phyloP scores from a whole-genome alignment of 192 early-diverging fungal species.

The Coemansia sp. region DNA sequence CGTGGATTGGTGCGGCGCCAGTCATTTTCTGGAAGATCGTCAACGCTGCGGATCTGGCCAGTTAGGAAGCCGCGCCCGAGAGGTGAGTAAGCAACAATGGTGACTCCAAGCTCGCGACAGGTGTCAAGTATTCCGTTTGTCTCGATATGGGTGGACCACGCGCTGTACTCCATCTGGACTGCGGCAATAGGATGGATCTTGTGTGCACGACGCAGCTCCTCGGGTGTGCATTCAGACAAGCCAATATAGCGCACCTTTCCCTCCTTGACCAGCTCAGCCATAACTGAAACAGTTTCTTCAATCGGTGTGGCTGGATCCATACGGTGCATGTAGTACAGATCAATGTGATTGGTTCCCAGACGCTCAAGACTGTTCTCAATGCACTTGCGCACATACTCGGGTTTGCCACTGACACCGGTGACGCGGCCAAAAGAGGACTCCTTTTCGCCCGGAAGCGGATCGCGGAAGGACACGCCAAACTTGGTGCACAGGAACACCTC shows the following conservation, averaged over 20 bases:
- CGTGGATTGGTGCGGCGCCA: slow-evolving; percentile 56
- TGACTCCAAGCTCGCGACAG: slow-evolving; percentile 74
- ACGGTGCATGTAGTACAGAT: slow-evolving; percentile 68
- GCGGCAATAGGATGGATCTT: slow-evolving; percentile 69
- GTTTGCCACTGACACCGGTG: slow-evolving; percentile 40
- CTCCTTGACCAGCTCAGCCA: slow-evolving; percentile 69
- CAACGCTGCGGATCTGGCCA: slow-evolving; percentile 57
- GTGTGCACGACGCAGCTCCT: slow-evolving; percentile 64
- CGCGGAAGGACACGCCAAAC: slow-evolving; percentile 51
- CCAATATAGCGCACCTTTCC: slow-evolving; percentile 67
- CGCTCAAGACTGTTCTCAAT: no score
- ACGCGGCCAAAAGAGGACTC: slow-evolving; percentile 15
- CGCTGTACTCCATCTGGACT: slow-evolving; percentile 52
- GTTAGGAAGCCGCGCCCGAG: slow-evolving; percentile 73
- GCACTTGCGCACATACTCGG: slow-evolving; percentile 54
- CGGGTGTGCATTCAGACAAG: slow-evolving; percentile 60
- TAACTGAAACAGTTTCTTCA: slow-evolving; percentile 62
- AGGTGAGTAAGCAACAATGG: slow-evolving; percentile 72
- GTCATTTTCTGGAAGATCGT: slow-evolving; percentile 60
- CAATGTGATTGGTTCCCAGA: slow-evolving; percentile 43
- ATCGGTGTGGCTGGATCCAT: slow-evolving; percentile 61
- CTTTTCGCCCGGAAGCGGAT: slow-evolving; percentile 19
- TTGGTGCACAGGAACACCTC: slow-evolving; percentile 31
- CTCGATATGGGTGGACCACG: slow-evolving; percentile 66
- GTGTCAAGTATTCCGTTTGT: slow-evolving; percentile 65